Base-by-base conservation (phyloP, 2,329 filamentous ascomycete species). In the Dactylellina leptospora region DNA sequence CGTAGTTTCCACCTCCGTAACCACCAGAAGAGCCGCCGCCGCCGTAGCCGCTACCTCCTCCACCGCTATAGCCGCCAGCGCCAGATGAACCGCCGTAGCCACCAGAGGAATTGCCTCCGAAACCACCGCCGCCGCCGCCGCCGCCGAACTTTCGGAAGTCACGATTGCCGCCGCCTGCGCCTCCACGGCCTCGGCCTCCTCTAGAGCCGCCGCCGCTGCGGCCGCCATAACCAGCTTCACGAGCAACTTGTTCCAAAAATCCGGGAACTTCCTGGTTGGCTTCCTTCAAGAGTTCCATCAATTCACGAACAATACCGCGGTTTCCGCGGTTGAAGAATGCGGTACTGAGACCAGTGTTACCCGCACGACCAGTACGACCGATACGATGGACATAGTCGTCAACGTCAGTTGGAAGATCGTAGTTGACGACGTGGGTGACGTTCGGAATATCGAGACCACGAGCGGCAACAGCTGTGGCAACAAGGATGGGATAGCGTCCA, bases 281-380 rank as follows among this genome's bases (percentile, higher is more conserved):
- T 82, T 99, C 95, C 85, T 97, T 97, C 76, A 99, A 87, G 25
- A 99, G 88, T n/a, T 99, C 95, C 77, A 99, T 87, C 74, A 99
- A 88, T 78, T 97, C 95, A 76, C 95, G 90, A 75, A 97, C 95
- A 77, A 99, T 92, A 82, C 95, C 95, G 78, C 95, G 92, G 86
- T 99, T 99, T 79, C 93, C 93, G 80, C 95, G 93, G 87, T 99
- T 99, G 89, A 99, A 97, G 86, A 99, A 99, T 64, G 95, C 95
- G 77, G 95, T 99, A 4, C 95, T 91, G 76, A 96, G 89, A 89
- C 95, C 95, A 78, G 93, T 97, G 85, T 99, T 99, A 81, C 95
- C 95, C 76, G 95, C 95, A 92, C 95, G 95, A 80, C 95, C 95
- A 75, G 95, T 99, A 93, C 95, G 95, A 89, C 95, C 95, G 79